These are phyloP conservation scores for Nicotiana rustica DNA, from an alignment of 305 asterid species.

Conservation along the genomic window DNA sequence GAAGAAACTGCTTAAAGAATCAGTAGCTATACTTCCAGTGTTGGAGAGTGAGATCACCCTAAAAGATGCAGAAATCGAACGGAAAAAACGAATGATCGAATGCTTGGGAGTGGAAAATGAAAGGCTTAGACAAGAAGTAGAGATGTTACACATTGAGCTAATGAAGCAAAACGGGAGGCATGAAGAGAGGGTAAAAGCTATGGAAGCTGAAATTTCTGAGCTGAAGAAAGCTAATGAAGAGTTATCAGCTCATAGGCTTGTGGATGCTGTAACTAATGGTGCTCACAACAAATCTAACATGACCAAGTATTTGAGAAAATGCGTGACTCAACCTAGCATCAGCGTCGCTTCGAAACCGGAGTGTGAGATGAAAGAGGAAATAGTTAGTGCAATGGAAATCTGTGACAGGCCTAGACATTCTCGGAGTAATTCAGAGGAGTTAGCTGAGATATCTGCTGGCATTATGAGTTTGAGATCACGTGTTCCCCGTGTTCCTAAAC, in stretches of 20 bases:
- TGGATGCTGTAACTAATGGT: conserved; percentile 37
- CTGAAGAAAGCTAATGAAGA: conserved; percentile 63
- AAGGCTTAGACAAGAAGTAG: conserved; percentile 75
- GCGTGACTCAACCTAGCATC: conserved; percentile 38
- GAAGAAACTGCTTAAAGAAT: conserved; percentile 71
- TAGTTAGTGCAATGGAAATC: conserved; percentile 40
- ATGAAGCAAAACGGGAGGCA: conserved; percentile 63
- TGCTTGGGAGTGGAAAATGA: conserved; percentile 86
- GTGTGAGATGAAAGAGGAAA: conserved; percentile 47
- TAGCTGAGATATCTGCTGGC: conserved; percentile 53
- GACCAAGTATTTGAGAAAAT: conserved; percentile 55
- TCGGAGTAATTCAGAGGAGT: conserved; percentile 55
- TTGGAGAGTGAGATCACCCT: conserved; percentile 66
- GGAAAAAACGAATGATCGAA: conserved; percentile 60
- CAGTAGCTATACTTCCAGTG: conserved; percentile 79
- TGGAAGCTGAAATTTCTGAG: conserved; percentile 73
- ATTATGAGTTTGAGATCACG: conserved; percentile 61
- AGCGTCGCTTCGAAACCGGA: conserved; percentile 44
- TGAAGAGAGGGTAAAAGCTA: conserved; percentile 60
- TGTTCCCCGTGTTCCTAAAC: conserved; percentile 83
- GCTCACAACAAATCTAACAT: conserved; percentile 40
- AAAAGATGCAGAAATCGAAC: conserved; percentile 71
- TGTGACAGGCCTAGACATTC: conserved; percentile 55
- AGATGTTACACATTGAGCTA: conserved; percentile 70
- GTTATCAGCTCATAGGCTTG: conserved; percentile 47